Percentiles rank a stretch among this genome's conserved stretches.
Conservation (phyloP, 228 moss, liverwort and hornwort species). For the Sphagnum fallax region DNA sequence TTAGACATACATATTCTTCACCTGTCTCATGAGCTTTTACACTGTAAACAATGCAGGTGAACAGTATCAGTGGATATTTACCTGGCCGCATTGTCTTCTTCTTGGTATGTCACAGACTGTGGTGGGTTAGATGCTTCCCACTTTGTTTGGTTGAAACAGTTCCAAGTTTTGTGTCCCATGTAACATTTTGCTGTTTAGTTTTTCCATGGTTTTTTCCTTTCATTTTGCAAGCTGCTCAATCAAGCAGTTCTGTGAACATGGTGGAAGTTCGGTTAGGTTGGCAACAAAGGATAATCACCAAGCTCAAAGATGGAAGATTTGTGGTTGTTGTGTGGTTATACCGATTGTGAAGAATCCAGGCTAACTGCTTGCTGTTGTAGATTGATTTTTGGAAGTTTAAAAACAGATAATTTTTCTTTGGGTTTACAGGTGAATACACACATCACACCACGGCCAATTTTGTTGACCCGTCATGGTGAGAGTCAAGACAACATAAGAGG, state of each 20-base stretch:
- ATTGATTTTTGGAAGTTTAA: background rate
- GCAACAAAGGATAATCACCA: no score
- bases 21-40: no score
- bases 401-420: background rate
- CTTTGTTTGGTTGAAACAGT: background rate
- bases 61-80: conserved; percentile 96
- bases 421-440: conserved; percentile 77
- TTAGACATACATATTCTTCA: no score
- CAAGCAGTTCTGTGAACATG: no score
- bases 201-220: no score
- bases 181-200: no score
- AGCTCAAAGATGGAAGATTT: no score
- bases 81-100: conserved; percentile 99
- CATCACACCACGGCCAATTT: conserved; percentile 89
- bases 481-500: conserved; percentile 94
- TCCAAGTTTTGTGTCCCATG: no score
- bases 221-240: no score
- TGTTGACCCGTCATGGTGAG: conserved; percentile 94
- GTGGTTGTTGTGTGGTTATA: no score
- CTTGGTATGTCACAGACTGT: conserved; percentile 42
- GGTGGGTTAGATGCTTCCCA: background rate
- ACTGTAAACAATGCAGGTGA: conserved; percentile 48
- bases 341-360: no score
- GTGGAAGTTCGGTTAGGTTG: no score
- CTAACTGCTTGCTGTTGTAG: background rate